Evolutionary conservation across 2,329 filamentous ascomycete genomes (phyloP), one percentile per base, ranked within the genome.

Genomic region (Colletotrichum tamarilloi): DNA sequence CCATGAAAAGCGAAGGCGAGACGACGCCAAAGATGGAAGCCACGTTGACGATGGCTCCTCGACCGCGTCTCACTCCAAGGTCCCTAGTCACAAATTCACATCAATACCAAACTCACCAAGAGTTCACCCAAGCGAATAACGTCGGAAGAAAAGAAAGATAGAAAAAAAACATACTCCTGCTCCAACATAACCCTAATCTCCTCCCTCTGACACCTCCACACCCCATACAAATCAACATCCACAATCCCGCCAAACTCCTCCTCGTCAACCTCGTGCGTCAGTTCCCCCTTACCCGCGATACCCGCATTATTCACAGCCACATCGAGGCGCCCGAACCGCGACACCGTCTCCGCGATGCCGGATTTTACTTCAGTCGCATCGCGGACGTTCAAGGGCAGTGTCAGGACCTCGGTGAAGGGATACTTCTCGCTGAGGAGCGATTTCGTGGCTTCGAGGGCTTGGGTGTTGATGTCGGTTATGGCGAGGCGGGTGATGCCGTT

Each of bases 291-390:
- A 0, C 86, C 87, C 7, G 80, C 80, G 30, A 90, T 84, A 2
- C 88, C 89, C 1, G 89, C 89, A 55, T 88, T 87, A 76, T 91
- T 90, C 62, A 90, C 83, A 0, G 87, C 88, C 46, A 89, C 82
- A 75, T 91, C 89, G 55, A 91, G 80, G 3, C 88, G 81, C 9
- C 87, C 87, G 77, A 90, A 90, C 60, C 81, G 77, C 16, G 80
- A 77, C 1, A 84, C 84, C 0, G 82, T 82, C 59, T 82, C 77
- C 1, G 80, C 79, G 8, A 91, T 78, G 24, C 82, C 84, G 4
- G 80, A 75, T n/a, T 85, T 82, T 7, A 90, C 84, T 22, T 84
- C 81, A 1, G 74, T 76, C 59, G 84, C 81, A 49, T 85, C 79
- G 16, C 82, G 80, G 5, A 90, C 87, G 76, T 91, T 85, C 24